Evolutionary conservation across 768 basidiomycete genomes (phyloP), one percentile per base, ranked within the genome.

Genomic region (Rhodotorula kratochvilovae): DNA sequence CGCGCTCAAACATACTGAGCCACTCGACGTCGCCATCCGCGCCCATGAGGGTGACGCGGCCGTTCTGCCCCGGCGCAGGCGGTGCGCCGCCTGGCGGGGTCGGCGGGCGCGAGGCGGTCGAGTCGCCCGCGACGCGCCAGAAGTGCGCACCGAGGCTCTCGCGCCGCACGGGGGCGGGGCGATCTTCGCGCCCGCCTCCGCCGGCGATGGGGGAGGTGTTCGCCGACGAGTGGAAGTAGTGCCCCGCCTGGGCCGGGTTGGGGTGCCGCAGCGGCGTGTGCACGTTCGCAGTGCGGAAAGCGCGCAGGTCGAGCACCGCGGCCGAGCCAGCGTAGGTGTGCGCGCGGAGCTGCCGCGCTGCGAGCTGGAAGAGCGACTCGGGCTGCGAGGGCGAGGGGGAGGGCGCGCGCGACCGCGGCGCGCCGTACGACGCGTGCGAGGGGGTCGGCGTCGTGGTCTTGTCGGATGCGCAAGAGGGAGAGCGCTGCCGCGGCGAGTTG

Each of bases 271-370:
- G 17, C 5, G 54, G 33, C 33, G 35, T 35, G 53, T 27, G 27
- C 27, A 25, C 10, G 43, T 17, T 29, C 31, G 33, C 11, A 50
- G 5, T 35, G 13, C 59, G 51, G 64, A 69, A 66, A 6, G 31
- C 23, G 36, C 64, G 67, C 5, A 73, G 51, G 56, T 73, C 72
- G 61, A 73, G 42, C 29, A 73, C 62, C 8, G 54, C 67, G 29
- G 61, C 56, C 17, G 55, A 56, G 1, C 61, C 42, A 31, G 58
- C 59, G 13, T 57, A 21, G 7, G 72, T 73, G 46, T 69, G 67
- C 3, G 0, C 3, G 29, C 61, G 31, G 16, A 73, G 67, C 21
- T 73, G 35, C 8, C 46, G 45, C 2, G 67, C 64, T 2, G 67
- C 70, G 12, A 42, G 21, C 27, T 60, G 46, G 15, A 58, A 66